Conservation (phyloP, 768 basidiomycete species). For the Tulasnella sp. region DNA sequence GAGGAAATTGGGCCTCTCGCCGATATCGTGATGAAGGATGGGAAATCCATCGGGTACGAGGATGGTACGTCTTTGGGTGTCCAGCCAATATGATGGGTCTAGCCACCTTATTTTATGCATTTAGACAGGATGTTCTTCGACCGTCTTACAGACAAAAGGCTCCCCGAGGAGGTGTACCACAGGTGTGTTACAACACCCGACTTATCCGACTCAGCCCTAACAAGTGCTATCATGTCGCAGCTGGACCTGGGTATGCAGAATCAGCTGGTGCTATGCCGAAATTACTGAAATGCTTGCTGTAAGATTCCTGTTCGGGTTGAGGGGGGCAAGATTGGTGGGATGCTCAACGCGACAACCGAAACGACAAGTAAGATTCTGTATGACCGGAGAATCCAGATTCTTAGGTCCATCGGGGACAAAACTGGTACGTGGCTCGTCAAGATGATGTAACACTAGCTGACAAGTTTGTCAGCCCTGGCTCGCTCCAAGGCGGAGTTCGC, state of each 20-base stretch:
- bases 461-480: neutral
- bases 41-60: constrained; percentile 18
- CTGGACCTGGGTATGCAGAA: constrained; percentile 20
- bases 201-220: no score
- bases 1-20: constrained; percentile 20
- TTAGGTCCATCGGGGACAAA: constrained; percentile 20
- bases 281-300: neutral
- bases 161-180: constrained; percentile 23
- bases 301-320: constrained; percentile 20
- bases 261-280: neutral
- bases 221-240: no score
- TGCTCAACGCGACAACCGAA: constrained; percentile 20
- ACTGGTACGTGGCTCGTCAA: neutral
- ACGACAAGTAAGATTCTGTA: constrained; percentile 22
- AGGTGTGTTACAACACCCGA: no score
- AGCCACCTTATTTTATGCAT: no score
- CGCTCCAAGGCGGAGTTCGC: constrained; percentile 3
- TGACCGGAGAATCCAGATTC: constrained; percentile 19
- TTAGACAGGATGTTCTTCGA: constrained; percentile 22
- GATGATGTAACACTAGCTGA: neutral
- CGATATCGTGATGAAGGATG: constrained; percentile 16
- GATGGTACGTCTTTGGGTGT: constrained; percentile 23
- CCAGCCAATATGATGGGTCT: no score
- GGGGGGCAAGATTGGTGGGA: constrained; percentile 20
- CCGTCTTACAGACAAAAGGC: constrained; percentile 17